phyloP scores from a whole-genome alignment of 2,329 filamentous ascomycete genomes.

The Cryphonectria radicalis region DNA sequence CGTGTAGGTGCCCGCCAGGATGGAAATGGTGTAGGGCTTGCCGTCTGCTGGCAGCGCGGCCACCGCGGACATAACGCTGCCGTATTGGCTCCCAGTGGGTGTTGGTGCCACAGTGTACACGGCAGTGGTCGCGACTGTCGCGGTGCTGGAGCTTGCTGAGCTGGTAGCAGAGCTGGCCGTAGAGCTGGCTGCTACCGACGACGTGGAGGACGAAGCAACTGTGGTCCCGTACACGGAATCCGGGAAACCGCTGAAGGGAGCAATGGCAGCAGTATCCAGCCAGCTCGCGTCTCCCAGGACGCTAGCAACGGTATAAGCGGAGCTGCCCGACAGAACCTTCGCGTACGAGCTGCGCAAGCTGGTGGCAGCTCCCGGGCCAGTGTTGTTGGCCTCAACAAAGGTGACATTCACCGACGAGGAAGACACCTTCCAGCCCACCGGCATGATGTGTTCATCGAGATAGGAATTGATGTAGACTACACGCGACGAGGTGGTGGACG shows the following conservation, averaged over 20 bases:
- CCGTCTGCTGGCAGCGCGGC: conserved; percentile 47
- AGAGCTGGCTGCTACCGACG: background rate
- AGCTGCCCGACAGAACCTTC: conserved; percentile 31
- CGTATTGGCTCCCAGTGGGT: conserved; percentile 40
- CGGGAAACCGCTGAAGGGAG: conserved; percentile 30
- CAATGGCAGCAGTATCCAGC: conserved; percentile 38
- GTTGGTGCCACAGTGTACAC: conserved; percentile 3
- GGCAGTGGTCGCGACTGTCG: conserved; percentile 41
- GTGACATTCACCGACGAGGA: conserved; percentile 35
- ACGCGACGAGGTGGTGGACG: conserved; percentile 29
- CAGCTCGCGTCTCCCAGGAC: conserved; percentile 39
- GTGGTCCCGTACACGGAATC: conserved; percentile 16
- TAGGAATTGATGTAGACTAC: conserved; percentile 39
- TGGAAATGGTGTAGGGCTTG: conserved; percentile 44
- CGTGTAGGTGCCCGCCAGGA: conserved; percentile 46
- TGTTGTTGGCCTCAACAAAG: conserved; percentile 41
- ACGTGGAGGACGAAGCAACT: conserved; percentile 7
- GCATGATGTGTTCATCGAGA: conserved; percentile 36
- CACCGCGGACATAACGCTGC: conserved; percentile 48
- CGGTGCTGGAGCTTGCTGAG: conserved; percentile 34
- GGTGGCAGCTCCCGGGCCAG: conserved; percentile 36
- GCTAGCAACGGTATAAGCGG: conserved; percentile 31
- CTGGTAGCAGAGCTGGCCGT: conserved; percentile 13
- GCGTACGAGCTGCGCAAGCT: conserved; percentile 33
- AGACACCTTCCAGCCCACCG: conserved; percentile 36